These are phyloP conservation scores for Cornus controversa DNA, from an alignment of 148 eudicot species.

Conservation along the genomic window DNA sequence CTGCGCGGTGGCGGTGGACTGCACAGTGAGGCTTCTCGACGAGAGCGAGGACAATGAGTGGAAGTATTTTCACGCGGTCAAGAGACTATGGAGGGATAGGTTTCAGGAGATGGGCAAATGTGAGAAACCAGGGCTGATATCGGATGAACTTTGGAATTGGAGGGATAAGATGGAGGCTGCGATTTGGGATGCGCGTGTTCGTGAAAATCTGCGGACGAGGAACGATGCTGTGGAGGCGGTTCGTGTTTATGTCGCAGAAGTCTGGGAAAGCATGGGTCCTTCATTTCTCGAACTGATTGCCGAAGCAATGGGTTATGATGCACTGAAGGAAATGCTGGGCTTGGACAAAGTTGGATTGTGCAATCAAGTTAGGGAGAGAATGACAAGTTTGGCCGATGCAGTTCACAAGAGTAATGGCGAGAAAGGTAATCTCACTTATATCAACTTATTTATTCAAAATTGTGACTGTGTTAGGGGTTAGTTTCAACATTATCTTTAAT, in stretches of 20 bases:
- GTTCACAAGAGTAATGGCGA: background rate
- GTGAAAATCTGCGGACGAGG: slow-evolving; percentile 34
- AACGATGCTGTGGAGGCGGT: slow-evolving; percentile 49
- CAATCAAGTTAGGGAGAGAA: too few relatives aligned
- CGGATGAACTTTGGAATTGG: slow-evolving; percentile 47
- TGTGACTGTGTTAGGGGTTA: background rate
- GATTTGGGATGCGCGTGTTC: slow-evolving; percentile 34
- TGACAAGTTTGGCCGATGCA: background rate
- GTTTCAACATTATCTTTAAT: background rate
- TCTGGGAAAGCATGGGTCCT: slow-evolving; percentile 57
- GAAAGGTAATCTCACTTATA: slow-evolving; percentile 7
- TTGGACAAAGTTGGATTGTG: slow-evolving; percentile 1
- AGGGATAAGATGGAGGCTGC: slow-evolving; percentile 55
- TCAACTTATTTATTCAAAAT: background rate
- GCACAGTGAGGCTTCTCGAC: slow-evolving; percentile 45
- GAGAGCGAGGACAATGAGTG: slow-evolving; percentile 16
- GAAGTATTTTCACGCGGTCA: slow-evolving; percentile 44
- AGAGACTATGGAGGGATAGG: slow-evolving; percentile 56
- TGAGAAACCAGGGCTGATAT: slow-evolving; percentile 35
- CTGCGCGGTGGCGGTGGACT: slow-evolving; percentile 61
- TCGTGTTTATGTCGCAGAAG: slow-evolving; percentile 42
- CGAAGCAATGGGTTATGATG: slow-evolving; percentile 17
- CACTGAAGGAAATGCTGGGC: slow-evolving; percentile 16
- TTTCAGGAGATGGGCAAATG: slow-evolving; percentile 31
- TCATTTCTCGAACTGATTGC: slow-evolving; percentile 55